phyloP scores from a whole-genome alignment of 805 yeast species.

The Schizosaccharomyces lindneri region DNA sequence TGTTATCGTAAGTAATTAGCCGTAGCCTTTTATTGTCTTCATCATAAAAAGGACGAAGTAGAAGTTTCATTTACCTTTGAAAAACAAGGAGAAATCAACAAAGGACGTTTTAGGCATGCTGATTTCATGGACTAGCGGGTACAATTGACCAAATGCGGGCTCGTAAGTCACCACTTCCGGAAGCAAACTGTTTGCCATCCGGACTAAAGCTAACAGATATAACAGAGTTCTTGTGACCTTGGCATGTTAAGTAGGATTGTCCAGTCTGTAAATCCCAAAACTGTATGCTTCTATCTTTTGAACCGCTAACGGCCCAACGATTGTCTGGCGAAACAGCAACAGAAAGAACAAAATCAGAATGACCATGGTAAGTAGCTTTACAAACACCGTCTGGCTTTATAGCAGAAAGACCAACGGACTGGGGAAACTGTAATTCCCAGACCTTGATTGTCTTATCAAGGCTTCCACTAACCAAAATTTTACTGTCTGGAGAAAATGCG shows the following conservation, averaged over 20 bases:
- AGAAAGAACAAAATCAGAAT: slow-evolving; percentile 80
- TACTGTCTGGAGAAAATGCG: slow-evolving; percentile 74
- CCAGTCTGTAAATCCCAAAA: slow-evolving; percentile 89
- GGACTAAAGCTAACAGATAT: slow-evolving; percentile 83
- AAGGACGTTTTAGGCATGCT: too few species aligned
- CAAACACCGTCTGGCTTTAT: slow-evolving; percentile 23
- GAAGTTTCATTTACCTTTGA: too few species aligned
- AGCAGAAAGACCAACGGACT: slow-evolving; percentile 9
- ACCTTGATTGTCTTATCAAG: slow-evolving; percentile 86
- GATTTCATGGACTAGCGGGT: not conserved
- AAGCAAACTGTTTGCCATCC: slow-evolving; percentile 73
- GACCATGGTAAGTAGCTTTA: slow-evolving; percentile 84
- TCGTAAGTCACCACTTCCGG: slow-evolving; percentile 92
- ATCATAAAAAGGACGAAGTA: too few species aligned
- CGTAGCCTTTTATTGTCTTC: too few species aligned
- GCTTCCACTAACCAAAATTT: slow-evolving; percentile 81
- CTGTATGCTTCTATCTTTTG: slow-evolving; percentile 89
- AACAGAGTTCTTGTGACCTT: slow-evolving; percentile 89
- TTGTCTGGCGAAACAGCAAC: slow-evolving; percentile 88
- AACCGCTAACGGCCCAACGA: slow-evolving; percentile 75
- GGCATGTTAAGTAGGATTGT: slow-evolving; percentile 80
- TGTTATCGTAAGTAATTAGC: too few species aligned
- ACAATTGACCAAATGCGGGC: slow-evolving; percentile 60
- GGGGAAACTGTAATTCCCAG: slow-evolving; percentile 46
- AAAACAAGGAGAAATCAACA: too few species aligned